Base-by-base conservation (phyloP, 257 asterid genomes). In the Forsythia suspensa region DNA sequence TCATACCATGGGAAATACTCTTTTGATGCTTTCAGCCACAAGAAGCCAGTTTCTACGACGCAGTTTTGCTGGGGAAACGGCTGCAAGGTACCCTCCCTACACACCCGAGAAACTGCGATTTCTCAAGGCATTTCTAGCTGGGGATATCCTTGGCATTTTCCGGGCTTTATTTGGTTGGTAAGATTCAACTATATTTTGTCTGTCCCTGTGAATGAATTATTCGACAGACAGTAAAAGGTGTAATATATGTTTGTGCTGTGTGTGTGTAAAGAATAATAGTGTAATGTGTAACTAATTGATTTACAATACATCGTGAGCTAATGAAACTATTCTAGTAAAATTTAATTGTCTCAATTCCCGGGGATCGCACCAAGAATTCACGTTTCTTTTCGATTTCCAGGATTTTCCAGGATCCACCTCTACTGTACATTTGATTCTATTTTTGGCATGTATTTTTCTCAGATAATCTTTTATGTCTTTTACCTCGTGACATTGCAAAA, bases 11-110 rank as follows among this genome's bases (percentile, higher is more conserved):
- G 99, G 5, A 91, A 87, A 82, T 88, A 86, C 83, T 89, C 97
- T 4, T 90, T 93, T 52, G 99, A 95, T 18, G 87, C 92, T 82
- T 93, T 95, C 82, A 95, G 96, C 91, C 99, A 95, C 76, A 91
- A 88, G 87, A 91, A 95, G 89, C 84, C 96, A 9, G 98, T 95
- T 95, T 82, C 63, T 95, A 71, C 76, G 74, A 13, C 91, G 97
- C 18, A 86, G 87, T 18, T 90, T 93, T 80, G 75, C 67, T 21
- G 98, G 95, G 71, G 99, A 93, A 74, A 70, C 86, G 39, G 71
- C 87, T 75, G 91, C 92, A 74, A 91, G 98, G 81, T 95, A 90
- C 79, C 97, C 98, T 4, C 98, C 98, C 6, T 93, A 95, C 84
- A 84, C 90, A 52, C 78, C 51, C 15, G 15, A 44, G 51, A 44